Evolutionary conservation across 345 rosid species (phyloP), one percentile per base, ranked within the genome.

Genomic region (Eucalyptus tenuipes): DNA sequence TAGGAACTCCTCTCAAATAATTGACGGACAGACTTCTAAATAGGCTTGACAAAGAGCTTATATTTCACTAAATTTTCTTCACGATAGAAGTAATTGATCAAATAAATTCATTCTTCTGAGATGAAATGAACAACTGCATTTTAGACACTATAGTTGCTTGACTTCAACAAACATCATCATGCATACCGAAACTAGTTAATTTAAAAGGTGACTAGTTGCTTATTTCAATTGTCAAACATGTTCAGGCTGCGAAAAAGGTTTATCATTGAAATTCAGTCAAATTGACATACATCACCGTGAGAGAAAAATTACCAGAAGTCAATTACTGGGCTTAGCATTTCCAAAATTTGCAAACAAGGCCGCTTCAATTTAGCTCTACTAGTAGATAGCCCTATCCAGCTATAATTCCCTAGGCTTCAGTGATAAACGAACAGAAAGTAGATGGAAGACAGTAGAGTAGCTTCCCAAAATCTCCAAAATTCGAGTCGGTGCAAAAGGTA

Each of bases 281-380:
- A 71, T 37, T 1, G 0, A 71, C 1, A 3, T 37, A 37, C 2
- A 71, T 3, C 45, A 18, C 45, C 27, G 0, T 10, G 0, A 2
- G 8, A 37, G 81, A 71, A 71, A 71, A 71, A 17, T 71, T 37
- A 18, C 81, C 45, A 71, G 1, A 18, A 71, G 81, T 18, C 81
- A 37, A 71, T 71, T 71, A 71, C 27, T 71, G 42, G 45, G 14
- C 82, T 71, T 3, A 37, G 82, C 45, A 71, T 10, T 71, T 71
- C 45, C 45, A 37, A 71, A 37, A 37, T 71, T 71, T 71, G 82
- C 45, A 71, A 37, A 37, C 27, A 37, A 5, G 81, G 1, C 45
- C 45, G 0, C 81, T 37, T 71, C 27, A 18, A 71, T 71, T 18
- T 71, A 37, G 81, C 45, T 5, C 27, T 71, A 71, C 0, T 71